These are phyloP conservation scores for Alternaria sp. DNA, from an alignment of 2,329 filamentous ascomycete genomes.

Conservation along the genomic window DNA sequence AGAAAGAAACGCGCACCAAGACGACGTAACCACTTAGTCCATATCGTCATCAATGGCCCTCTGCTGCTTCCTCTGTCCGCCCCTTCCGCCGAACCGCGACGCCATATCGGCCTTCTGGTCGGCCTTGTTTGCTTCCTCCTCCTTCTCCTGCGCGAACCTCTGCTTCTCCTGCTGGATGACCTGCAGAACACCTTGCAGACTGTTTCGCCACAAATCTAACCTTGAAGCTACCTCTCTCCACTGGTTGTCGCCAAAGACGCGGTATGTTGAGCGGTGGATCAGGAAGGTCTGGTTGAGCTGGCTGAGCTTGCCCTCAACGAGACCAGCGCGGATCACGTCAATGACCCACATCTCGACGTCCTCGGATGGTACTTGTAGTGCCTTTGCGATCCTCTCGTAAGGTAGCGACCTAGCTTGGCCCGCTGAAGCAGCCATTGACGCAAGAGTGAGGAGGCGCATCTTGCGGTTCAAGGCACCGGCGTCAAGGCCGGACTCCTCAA, in stretches of 20 bases:
- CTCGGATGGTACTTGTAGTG: slow-evolving; percentile 79
- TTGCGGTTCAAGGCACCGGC: slow-evolving; percentile 82
- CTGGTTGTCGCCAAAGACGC: slow-evolving; percentile 97
- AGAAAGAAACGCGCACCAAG: slow-evolving; percentile 22
- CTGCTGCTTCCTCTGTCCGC: slow-evolving; percentile 35
- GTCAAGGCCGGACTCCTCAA: slow-evolving; percentile 77
- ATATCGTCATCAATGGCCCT: slow-evolving; percentile 45
- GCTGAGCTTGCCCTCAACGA: slow-evolving; percentile 95
- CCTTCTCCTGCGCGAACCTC: slow-evolving; percentile 76
- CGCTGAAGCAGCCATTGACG: slow-evolving; percentile 83
- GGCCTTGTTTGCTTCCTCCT: slow-evolving; percentile 75
- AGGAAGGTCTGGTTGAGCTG: slow-evolving; percentile 93
- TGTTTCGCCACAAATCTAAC: slow-evolving; percentile 88
- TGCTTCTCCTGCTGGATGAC: slow-evolving; percentile 83
- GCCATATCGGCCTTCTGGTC: slow-evolving; percentile 66
- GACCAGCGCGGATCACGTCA: slow-evolving; percentile 92
- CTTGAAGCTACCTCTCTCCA: slow-evolving; percentile 93
- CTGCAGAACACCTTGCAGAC: slow-evolving; percentile 76
- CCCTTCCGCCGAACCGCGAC: slow-evolving; percentile 32
- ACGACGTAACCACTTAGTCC: slow-evolving; percentile 31
- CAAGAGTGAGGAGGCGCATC: slow-evolving; percentile 93
- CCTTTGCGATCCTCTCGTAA: slow-evolving; percentile 82
- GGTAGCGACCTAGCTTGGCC: slow-evolving; percentile 81
- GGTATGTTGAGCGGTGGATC: slow-evolving; percentile 94
- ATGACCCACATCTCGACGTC: slow-evolving; percentile 99